A percentile compares a stretch with the other conserved stretches of the same genome.
These are phyloP conservation scores for Agaricales sp. DNA, from an alignment of 1,284 basidiomycete genomes.

Conservation along the genomic window DNA sequence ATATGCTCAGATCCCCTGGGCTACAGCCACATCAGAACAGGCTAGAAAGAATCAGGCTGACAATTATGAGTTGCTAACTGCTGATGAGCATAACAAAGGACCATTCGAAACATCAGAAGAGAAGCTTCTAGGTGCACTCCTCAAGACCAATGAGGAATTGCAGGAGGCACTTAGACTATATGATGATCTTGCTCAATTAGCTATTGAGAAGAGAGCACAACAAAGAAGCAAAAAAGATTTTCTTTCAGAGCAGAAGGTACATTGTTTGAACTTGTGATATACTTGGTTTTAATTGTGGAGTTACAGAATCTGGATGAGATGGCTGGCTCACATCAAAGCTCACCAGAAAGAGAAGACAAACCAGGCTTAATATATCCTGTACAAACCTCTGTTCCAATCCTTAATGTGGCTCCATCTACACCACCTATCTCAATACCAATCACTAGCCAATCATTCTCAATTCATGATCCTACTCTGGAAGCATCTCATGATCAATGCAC, in stretches of 20 bases:
- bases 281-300: neutral
- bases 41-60: slow-evolving; percentile 30
- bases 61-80: slow-evolving; percentile 5
- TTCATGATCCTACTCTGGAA: too few relatives aligned
- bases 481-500: too few relatives aligned
- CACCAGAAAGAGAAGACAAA: too few relatives aligned
- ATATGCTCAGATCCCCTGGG: slow-evolving; percentile 71
- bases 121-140: slow-evolving; percentile 34
- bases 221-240: slow-evolving; percentile 51
- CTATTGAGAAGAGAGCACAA: slow-evolving; percentile 48
- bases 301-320: too few relatives aligned
- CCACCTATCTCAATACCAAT: neutral
- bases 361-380: neutral
- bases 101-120: slow-evolving; percentile 37
- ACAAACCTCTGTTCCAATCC: neutral
- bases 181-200: slow-evolving; percentile 61
- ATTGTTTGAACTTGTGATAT: slow-evolving; percentile 14
- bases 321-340: too few relatives aligned
- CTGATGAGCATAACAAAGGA: slow-evolving; percentile 7
- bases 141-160: slow-evolving; percentile 43
- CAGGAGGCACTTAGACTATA: slow-evolving; percentile 36
- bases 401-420: neutral
- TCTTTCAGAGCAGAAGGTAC: slow-evolving; percentile 44
- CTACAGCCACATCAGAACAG: slow-evolving; percentile 60
- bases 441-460: too few relatives aligned